Evolutionary conservation across 1,284 basidiomycete genomes (phyloP).

Genomic region (Moniliella sp.): DNA sequence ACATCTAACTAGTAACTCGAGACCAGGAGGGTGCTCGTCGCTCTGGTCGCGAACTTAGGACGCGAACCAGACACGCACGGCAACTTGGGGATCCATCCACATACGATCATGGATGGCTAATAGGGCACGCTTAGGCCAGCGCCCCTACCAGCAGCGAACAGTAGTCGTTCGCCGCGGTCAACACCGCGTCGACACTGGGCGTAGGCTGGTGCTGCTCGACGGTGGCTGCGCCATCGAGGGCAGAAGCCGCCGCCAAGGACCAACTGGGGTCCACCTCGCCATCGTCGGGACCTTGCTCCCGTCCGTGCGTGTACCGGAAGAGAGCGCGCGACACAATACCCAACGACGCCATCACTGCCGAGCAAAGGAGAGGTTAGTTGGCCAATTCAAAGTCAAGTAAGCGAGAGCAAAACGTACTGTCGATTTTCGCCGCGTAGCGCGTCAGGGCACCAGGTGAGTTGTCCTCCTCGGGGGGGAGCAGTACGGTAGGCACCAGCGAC

Average conservation of each 20-base stretch:
- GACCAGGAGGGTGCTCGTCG: no score
- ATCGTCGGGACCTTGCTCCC: not conserved
- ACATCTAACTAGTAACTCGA: no score
- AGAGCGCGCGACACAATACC: not conserved
- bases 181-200: not conserved
- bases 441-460: not conserved
- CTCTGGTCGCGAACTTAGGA: no score
- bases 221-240: not conserved
- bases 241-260: not conserved
- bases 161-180: not conserved
- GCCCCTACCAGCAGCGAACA: not conserved
- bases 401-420: not conserved
- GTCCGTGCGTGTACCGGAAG: not conserved
- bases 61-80: no score
- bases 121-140: no score
- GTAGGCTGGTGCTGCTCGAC: not conserved
- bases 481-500: not conserved
- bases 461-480: not conserved
- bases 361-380: not conserved
- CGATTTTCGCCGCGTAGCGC: not conserved
- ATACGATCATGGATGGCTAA: no score
- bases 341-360: not conserved
- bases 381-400: not conserved
- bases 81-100: no score
- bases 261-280: not conserved